Evolutionary conservation across 805 yeast genomes (phyloP), one percentile per base, ranked within the genome.

Genomic region (Candida hungchunana): DNA sequence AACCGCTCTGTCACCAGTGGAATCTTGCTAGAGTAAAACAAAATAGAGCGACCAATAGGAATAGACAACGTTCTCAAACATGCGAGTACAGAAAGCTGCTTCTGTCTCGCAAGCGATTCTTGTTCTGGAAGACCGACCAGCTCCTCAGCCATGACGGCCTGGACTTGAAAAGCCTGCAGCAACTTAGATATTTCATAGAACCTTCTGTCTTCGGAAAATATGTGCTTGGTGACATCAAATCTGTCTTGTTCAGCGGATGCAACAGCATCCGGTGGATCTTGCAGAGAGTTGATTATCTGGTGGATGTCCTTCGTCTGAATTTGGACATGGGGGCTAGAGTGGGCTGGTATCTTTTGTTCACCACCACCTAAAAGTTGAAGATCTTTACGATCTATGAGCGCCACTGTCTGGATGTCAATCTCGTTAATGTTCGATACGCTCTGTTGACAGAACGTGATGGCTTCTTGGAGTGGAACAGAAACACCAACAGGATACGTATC

Each of bases 1-100:
- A 87, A 82, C 43, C 81, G 77, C 55, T 90, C 97, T 0, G 97
- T 87, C 26, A 86, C 70, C 36, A 89, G 61, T 1, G 97, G 97
- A 34, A 69, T 69, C 38, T 87, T 63, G 12, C 84, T 77, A 4
- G 81, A 75, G 34, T 71, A 75, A 38, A 80, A 77, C 8, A 86
- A 61, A 1, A 88, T 83, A 0, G 86, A 88, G 45, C 90, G 69
- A 0, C 96, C 96, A 18, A 82, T 59, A 0, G 95, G 86, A 16
- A 80, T 71, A 0, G 94, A 73, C 31, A 86, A 64, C 0, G 95
- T 85, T 46, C 97, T 64, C 19, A 79, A 53, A 0, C 84, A 84
- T 18, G 79, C 77, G 21, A 75, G 59, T 0, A 73, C 64, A 0
- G 88, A 82, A 29, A 83, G 60, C 14, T 63, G 75, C 57, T 73